A percentile compares a stretch with the other conserved stretches of the same genome.
Conservation (phyloP, 495 filamentous ascomycete genomes). For the Penicillium cataractarum region DNA sequence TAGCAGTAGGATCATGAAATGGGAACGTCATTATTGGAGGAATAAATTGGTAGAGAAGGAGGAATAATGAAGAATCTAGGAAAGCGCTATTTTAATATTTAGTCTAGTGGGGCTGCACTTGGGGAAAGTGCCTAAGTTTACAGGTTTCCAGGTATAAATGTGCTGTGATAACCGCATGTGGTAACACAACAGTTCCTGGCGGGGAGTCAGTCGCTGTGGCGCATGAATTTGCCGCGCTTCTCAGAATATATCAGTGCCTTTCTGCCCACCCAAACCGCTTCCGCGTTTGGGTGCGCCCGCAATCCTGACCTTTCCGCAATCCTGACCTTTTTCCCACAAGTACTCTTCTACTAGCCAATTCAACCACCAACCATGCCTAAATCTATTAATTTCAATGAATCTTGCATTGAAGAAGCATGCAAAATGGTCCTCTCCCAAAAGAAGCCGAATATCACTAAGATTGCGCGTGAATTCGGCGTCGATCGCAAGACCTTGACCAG, state of each 20-base stretch:
- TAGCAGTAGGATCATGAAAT: too few relatives aligned
- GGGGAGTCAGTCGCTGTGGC: too few relatives aligned
- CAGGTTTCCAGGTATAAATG: too few relatives aligned
- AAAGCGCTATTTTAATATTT: too few relatives aligned
- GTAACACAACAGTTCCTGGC: too few relatives aligned
- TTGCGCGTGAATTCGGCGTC: slow-evolving; percentile 8
- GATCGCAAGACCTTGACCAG: neutral
- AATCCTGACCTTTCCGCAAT: neutral
- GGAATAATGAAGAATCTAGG: too few relatives aligned
- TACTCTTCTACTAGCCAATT: neutral
- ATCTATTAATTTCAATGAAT: neutral
- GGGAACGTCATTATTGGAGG: too few relatives aligned
- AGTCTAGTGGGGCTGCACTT: too few relatives aligned
- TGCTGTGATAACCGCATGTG: too few relatives aligned
- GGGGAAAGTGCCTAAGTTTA: too few relatives aligned
- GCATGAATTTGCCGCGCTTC: too few relatives aligned
- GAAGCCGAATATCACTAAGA: neutral
- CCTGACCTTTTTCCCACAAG: neutral
- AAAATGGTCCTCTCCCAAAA: neutral
- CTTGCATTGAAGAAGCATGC: neutral
- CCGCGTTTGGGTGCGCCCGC: neutral
- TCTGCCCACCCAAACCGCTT: neutral
- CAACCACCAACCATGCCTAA: slow-evolving; percentile 8
- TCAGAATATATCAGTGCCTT: slow-evolving; percentile 5
- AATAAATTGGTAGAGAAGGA: too few relatives aligned